These are phyloP conservation scores for Didymella keratinophila DNA, from an alignment of 2,329 filamentous ascomycete genomes.

Conservation along the genomic window DNA sequence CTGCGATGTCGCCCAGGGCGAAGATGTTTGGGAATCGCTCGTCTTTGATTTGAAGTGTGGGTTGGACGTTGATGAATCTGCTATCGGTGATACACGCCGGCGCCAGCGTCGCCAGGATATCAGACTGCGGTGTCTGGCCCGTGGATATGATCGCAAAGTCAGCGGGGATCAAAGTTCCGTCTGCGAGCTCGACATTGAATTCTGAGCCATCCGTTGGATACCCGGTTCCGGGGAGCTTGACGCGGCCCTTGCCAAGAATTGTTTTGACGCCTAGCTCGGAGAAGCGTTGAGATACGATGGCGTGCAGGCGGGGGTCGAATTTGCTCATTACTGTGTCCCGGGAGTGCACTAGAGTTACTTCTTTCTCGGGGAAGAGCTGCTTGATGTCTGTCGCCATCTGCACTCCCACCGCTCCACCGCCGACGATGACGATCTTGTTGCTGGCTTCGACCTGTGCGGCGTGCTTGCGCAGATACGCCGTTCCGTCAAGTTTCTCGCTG, in stretches of 20 bases:
- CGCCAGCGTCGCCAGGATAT: conserved; percentile 56
- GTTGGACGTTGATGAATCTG: conserved; percentile 62
- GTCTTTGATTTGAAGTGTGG: conserved; percentile 65
- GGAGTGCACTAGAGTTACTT: conserved; percentile 66
- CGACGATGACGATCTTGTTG: conserved; percentile 55
- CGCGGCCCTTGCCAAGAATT: conserved; percentile 3
- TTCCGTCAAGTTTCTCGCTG: conserved; percentile 26
- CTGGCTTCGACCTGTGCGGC: conserved; percentile 62
- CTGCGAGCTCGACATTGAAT: conserved; percentile 10
- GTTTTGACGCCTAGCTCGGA: conserved; percentile 63
- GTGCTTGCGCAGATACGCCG: conserved; percentile 44
- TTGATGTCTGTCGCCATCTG: conserved; percentile 69
- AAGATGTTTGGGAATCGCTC: conserved; percentile 62
- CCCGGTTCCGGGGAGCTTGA: background rate
- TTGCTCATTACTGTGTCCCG: conserved; percentile 61
- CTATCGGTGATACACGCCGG: conserved; percentile 54
- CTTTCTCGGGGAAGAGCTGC: conserved; percentile 63
- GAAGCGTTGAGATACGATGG: conserved; percentile 58
- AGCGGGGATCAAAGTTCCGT: conserved; percentile 5
- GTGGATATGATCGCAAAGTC: conserved; percentile 62
- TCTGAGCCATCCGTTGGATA: conserved; percentile 7
- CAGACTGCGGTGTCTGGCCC: conserved; percentile 66
- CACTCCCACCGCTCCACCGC: conserved; percentile 69
- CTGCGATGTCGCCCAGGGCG: conserved; percentile 70
- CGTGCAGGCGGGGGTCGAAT: conserved; percentile 41